These are phyloP conservation scores for Cucumis cinereus DNA, from an alignment of 306 rosid genomes.

Conservation along the genomic window DNA sequence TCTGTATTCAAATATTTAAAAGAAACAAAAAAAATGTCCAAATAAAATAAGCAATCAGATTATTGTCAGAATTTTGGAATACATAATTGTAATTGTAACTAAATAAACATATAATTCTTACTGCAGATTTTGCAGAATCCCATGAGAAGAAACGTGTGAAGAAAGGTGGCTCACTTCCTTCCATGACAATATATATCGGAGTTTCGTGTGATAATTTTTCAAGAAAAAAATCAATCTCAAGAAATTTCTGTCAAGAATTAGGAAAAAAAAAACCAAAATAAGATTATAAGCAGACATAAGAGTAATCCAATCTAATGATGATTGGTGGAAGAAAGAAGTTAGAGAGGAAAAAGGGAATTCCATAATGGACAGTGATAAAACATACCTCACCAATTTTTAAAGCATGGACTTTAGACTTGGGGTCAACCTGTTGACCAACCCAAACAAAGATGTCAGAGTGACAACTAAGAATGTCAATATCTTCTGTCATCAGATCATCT, in stretches of 20 bases:
- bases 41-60: background rate
- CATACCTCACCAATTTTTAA: conserved; percentile 88
- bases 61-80: conserved; percentile 8
- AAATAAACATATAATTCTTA: conserved; percentile 24
- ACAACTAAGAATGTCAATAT: conserved; percentile 66
- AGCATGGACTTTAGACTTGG: conserved; percentile 53
- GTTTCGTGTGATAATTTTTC: conserved; percentile 56
- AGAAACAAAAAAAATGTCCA: background rate
- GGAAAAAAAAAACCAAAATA: background rate
- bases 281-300: background rate
- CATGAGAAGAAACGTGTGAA: conserved; percentile 94
- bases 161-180: conserved; percentile 94
- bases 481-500: conserved; percentile 99
- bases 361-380: background rate
- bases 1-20: conserved; percentile 34
- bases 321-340: background rate
- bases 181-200: conserved; percentile 63
- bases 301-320: background rate
- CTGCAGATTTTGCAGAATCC: conserved; percentile 79
- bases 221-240: conserved; percentile 69
- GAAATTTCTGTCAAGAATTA: conserved; percentile 46
- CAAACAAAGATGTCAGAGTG: conserved; percentile 82
- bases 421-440: conserved; percentile 84
- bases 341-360: background rate
- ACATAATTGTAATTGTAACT: background rate